Evolutionary conservation across 2,329 filamentous ascomycete species (phyloP).

Genomic region (Exophiala alcalophila): DNA sequence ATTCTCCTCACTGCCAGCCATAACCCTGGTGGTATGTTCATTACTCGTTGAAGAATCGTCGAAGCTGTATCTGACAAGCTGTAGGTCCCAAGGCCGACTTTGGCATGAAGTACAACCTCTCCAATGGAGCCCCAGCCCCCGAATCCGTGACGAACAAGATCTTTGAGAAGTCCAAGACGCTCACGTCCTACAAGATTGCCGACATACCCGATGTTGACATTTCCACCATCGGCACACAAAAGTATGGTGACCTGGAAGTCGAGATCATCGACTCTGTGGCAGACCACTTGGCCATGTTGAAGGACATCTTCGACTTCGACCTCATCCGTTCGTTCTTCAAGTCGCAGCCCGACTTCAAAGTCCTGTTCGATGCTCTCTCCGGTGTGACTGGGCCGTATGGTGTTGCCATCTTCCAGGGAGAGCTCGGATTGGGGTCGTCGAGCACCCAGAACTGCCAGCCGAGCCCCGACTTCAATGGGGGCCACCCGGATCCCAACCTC

Average conservation of each 20-base stretch:
- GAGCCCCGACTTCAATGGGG: conserved; percentile 91
- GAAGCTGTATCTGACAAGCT: conserved; percentile 12
- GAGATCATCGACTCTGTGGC: conserved; percentile 91
- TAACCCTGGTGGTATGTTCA: conserved; percentile 83
- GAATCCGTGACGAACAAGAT: conserved; percentile 99
- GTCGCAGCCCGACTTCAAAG: conserved; percentile 85
- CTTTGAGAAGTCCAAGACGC: conserved; percentile 82
- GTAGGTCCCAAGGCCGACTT: conserved; percentile 90
- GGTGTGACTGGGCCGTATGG: conserved; percentile 96
- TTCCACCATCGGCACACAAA: conserved; percentile 74
- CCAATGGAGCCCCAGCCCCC: conserved; percentile 92
- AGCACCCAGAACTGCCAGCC: conserved; percentile 90
- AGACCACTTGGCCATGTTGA: conserved; percentile 93
- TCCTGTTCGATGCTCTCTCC: conserved; percentile 90
- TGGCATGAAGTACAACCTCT: conserved; percentile 99
- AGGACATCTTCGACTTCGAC: conserved; percentile 97
- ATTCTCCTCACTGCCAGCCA: conserved; percentile 96
- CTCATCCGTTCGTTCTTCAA: conserved; percentile 92
- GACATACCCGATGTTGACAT: conserved; percentile 86
- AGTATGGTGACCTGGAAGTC: conserved; percentile 82
- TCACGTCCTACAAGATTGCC: conserved; percentile 88
- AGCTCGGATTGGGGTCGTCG: conserved; percentile 75
- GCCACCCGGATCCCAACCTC: conserved; percentile 96
- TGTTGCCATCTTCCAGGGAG: conserved; percentile 88
- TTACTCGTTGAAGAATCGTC: not conserved